phyloP scores from a whole-genome alignment of 1,284 basidiomycete species.

The Melampsora allii-populina region DNA sequence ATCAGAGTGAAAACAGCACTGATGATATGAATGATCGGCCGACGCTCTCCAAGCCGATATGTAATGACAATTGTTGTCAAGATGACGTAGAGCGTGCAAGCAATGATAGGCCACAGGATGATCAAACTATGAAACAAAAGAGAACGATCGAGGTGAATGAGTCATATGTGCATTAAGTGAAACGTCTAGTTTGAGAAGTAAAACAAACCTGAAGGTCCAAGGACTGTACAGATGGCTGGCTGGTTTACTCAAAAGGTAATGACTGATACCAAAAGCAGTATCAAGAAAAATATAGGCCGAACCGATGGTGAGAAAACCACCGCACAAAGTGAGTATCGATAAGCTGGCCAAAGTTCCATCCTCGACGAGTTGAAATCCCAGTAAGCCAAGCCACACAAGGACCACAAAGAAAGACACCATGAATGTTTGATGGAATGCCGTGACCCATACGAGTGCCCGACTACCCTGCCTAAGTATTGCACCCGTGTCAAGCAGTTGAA shows the following conservation, averaged over 20 bases:
- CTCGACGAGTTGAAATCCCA: conserved; percentile 50
- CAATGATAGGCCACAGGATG: conserved; percentile 32
- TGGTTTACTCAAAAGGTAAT: conserved; percentile 49
- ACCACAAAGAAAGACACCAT: conserved; percentile 44
- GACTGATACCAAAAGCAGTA: conserved; percentile 48
- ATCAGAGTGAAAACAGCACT: conserved; percentile 47
- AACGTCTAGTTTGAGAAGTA: not conserved
- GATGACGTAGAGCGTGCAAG: conserved; percentile 3
- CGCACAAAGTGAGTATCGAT: conserved; percentile 22
- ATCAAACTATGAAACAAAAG: not conserved
- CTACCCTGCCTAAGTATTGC: conserved; percentile 45
- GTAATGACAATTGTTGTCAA: not conserved
- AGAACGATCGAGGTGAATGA: not conserved
- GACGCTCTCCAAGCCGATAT: conserved; percentile 4
- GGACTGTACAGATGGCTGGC: conserved; percentile 45
- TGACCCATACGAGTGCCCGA: conserved; percentile 47
- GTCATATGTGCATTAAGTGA: not conserved
- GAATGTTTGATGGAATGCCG: conserved; percentile 46
- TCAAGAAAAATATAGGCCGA: conserved; percentile 46
- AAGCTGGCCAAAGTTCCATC: conserved; percentile 48
- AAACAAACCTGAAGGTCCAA: conserved; percentile 49
- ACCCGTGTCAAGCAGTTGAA: conserved; percentile 49
- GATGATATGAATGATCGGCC: conserved; percentile 17
- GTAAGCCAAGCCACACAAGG: conserved; percentile 48
- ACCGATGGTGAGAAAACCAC: not conserved